These are phyloP conservation scores for Fusarium sp. DNA, from an alignment of 2,329 filamentous ascomycete species.

Conservation along the genomic window DNA sequence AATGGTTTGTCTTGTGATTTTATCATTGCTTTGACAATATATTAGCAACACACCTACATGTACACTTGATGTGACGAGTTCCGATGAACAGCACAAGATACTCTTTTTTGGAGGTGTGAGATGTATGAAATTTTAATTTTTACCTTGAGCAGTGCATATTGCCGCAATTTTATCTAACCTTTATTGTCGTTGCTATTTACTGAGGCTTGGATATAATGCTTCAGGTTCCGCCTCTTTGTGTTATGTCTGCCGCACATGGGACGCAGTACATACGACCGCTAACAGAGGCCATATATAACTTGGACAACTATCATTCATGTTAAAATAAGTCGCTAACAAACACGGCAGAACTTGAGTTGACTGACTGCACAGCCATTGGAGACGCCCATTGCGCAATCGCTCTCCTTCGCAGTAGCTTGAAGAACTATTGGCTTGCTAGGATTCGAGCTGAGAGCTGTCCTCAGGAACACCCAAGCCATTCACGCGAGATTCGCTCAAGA, in stretches of 20 bases:
- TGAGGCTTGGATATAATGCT: background rate
- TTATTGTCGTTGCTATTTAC: background rate
- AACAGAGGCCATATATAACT: background rate
- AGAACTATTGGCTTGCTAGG: background rate
- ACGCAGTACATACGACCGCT: background rate
- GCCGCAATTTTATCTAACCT: background rate
- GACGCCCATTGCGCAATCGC: background rate
- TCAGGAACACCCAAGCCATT: background rate
- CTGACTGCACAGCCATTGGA: background rate
- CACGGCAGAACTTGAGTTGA: too few relatives aligned
- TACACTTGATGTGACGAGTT: too few relatives aligned
- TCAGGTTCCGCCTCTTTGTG: background rate
- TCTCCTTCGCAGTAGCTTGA: background rate
- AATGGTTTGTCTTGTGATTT: too few relatives aligned
- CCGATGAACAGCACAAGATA: background rate
- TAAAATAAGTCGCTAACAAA: too few relatives aligned
- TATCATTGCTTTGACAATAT: too few relatives aligned
- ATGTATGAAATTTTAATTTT: background rate
- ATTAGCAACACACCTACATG: too few relatives aligned
- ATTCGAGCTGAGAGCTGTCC: background rate
- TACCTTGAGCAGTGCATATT: background rate
- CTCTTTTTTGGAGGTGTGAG: background rate
- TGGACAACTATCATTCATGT: background rate
- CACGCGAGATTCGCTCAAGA: background rate
- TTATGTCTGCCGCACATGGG: background rate